Percentiles rank a stretch among this genome's conserved stretches.
phyloP scores from a whole-genome alignment of 768 basidiomycete genomes.

The Boletus pseudopeckii region DNA sequence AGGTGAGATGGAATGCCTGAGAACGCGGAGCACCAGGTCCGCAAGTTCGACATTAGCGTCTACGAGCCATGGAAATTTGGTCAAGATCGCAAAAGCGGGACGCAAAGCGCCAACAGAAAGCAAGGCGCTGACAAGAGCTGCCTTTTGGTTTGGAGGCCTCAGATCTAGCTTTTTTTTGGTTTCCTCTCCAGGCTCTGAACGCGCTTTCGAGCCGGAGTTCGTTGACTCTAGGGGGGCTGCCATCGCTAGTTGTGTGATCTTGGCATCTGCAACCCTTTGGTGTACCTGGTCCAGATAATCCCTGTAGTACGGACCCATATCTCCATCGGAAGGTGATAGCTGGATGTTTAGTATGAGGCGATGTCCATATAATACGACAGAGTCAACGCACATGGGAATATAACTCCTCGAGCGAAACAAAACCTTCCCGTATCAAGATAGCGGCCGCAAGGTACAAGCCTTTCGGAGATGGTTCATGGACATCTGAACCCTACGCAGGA shows the following conservation, averaged over 20 bases:
- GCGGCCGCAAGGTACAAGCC: slow-evolving; percentile 81
- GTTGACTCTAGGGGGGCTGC: slow-evolving; percentile 74
- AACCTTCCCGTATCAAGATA: slow-evolving; percentile 84
- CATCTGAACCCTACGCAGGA: slow-evolving; percentile 47
- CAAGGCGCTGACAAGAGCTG: slow-evolving; percentile 73
- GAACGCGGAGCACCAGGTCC: slow-evolving; percentile 76
- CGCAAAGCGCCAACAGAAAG: slow-evolving; percentile 82
- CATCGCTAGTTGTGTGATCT: slow-evolving; percentile 75
- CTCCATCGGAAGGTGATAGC: slow-evolving; percentile 73
- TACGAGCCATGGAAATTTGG: slow-evolving; percentile 81
- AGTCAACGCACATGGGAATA: slow-evolving; percentile 77
- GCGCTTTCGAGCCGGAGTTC: slow-evolving; percentile 39
- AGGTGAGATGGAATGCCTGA: slow-evolving; percentile 64
- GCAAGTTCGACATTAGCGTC: slow-evolving; percentile 80
- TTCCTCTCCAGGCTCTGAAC: slow-evolving; percentile 37
- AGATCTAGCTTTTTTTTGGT: slow-evolving; percentile 34
- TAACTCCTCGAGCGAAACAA: slow-evolving; percentile 82
- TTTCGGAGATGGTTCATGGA: slow-evolving; percentile 59
- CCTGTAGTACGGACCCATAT: slow-evolving; percentile 65
- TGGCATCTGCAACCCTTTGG: slow-evolving; percentile 63
- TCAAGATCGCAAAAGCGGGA: slow-evolving; percentile 73
- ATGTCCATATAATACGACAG: not conserved
- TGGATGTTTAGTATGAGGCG: slow-evolving; percentile 29
- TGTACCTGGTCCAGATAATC: slow-evolving; percentile 64
- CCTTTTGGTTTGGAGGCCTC: slow-evolving; percentile 70